Base-by-base conservation (phyloP, 2,329 filamentous ascomycete species). In the Sporothrix humicola region DNA sequence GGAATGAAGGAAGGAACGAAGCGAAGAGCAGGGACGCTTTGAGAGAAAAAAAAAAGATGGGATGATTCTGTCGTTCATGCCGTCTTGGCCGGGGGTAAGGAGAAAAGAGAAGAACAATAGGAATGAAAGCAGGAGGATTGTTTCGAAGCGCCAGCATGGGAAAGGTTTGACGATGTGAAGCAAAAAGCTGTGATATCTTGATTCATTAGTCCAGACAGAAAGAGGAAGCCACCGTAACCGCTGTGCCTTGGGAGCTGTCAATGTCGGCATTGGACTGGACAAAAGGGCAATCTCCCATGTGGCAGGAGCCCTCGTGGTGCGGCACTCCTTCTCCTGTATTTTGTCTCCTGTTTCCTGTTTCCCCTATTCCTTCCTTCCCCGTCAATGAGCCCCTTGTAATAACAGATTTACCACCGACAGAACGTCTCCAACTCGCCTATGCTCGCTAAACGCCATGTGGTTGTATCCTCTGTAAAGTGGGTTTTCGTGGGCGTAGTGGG, bases 381-480 rank as follows among this genome's bases (percentile, higher is more conserved):
- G 13, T 15, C 48, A 37, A 37, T 7, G 7, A 37, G 44, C 59
- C n/a, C 59, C 59, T 65, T 46, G 59, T n/a, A 46, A 65, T 65
- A 37, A 65, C 17, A 63, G 17, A n/a, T 20, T 26, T 26, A 7
- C n/a, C 6, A 52, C 7, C 48, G 48, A 4, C 48, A 15, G 4
- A 26, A 26, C 9, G 20, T 26, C 13, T 37, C 37, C 17, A n/a
- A 12, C 59, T 37, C 2, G 23, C 26, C 56, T 31, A 37, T 2
- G 13, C 26, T 63, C 37, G 59, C 37, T 63, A 44, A 63, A 20
- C 59, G 59, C 59, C 59, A 63, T 46, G 59, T 63, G 59, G 37
- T 63, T 20, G 59, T 63, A 37, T 44, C 31, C 37, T 26, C 31
- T 37, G 31, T 37, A 37, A 37, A 37, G 31, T 37, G 31, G 31